These are phyloP conservation scores for Neonectria hederae DNA, from an alignment of 2,329 filamentous ascomycete genomes.

Conservation along the genomic window DNA sequence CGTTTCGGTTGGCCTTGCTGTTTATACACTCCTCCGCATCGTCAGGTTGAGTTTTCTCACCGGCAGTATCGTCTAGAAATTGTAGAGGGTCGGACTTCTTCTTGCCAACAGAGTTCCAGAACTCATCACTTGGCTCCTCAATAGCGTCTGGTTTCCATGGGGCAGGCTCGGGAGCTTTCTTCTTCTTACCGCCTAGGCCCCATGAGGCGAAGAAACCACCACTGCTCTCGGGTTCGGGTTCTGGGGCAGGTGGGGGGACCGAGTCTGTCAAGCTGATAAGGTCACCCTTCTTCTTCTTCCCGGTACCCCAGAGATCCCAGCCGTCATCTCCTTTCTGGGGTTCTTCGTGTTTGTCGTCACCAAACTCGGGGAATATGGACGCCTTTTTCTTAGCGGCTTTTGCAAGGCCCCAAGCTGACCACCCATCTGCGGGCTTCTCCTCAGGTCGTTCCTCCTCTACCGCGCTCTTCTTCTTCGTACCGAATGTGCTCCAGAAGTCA, in stretches of 20 bases:
- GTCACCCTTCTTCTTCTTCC: constrained; percentile 57
- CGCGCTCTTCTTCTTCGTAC: constrained; percentile 36
- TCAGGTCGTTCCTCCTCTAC: constrained; percentile 23
- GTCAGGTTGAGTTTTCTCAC: constrained; percentile 58
- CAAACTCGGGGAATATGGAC: constrained; percentile 27
- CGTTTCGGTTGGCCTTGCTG: constrained; percentile 52
- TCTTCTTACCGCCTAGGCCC: constrained; percentile 59
- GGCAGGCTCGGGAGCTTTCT: constrained; percentile 45
- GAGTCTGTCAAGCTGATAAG: constrained; percentile 50
- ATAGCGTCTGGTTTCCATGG: constrained; percentile 53
- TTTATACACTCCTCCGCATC: constrained; percentile 56
- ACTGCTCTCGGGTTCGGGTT: constrained; percentile 51
- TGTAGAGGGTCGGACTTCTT: constrained; percentile 60
- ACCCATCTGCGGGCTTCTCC: constrained; percentile 31
- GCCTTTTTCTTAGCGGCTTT: constrained; percentile 41
- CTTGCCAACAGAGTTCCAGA: constrained; percentile 48
- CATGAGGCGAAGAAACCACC: constrained; percentile 67
- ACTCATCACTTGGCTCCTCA: constrained; percentile 55
- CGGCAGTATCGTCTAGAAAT: constrained; percentile 55
- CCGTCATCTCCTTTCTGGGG: constrained; percentile 33
- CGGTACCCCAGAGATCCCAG: constrained; percentile 43
- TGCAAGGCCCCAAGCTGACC: constrained; percentile 36
- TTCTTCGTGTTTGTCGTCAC: constrained; percentile 26
- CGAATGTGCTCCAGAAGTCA: constrained; percentile 42
- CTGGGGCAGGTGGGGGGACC: constrained; percentile 42